Evolutionary conservation across 2,329 filamentous ascomycete genomes (phyloP), one percentile per base, ranked within the genome.

Genomic region (Chaetomiaceae sp.): DNA sequence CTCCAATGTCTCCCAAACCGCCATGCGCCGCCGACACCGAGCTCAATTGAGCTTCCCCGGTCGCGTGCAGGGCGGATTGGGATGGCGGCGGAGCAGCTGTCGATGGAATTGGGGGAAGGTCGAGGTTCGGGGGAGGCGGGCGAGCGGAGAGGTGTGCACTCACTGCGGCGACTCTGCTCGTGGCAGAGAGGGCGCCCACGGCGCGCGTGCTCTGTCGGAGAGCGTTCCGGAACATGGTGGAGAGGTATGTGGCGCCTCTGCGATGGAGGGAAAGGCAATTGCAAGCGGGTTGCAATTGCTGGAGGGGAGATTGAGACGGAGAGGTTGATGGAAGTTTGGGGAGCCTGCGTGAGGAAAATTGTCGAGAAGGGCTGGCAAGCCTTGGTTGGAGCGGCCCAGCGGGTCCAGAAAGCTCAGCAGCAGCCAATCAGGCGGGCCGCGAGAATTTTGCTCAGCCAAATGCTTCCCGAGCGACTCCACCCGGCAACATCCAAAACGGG

Each of bases 141-240:
- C 56, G 55, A 61, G 64, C 61, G 63, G 65, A 65, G 62, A n/a
- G n/a, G n/a, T n/a, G 66, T 66, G 67, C 70, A 94, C 91, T 85
- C 90, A 97, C 93, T 76, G 84, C 85, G 73, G 84, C 84, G 76
- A 94, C 83, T 81, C 89, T 88, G 80, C 88, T 83, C 67, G 86
- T 80, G 68, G 88, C 86, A 84, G 88, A 88, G 77, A 94, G 82
- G 76, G 88, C 88, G 78, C 88, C 86, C 75, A 91, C 87, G 74
- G 87, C 86, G 79, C 90, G 89, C 78, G 86, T 86, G 73, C 89
- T 94, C 81, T 95, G 89, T 79, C 90, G 84, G 76, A 97, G 81
- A 79, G 91, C 90, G 84, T 87, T 95, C 78, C 91, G 88, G 82
- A 96, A 95, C 91, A 97, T 96, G 76, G 70, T 78, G 62, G 61